Evolutionary conservation across 768 basidiomycete genomes (phyloP).

Genomic region (Pleurotus tuoliensis): DNA sequence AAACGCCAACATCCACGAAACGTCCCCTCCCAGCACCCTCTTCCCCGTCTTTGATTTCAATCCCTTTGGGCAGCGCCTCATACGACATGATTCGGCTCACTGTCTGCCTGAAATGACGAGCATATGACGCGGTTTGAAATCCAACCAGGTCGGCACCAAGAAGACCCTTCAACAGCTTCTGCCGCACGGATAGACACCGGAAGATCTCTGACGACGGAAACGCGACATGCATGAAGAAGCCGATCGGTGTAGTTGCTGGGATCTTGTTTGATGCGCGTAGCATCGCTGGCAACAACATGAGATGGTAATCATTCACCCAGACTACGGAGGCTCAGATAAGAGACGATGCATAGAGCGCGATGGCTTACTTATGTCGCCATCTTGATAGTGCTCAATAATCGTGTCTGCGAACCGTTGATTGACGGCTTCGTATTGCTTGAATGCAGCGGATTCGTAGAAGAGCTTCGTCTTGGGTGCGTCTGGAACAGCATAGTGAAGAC

Average conservation of each 20-base stretch:
- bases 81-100: constrained; percentile 75
- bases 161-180: constrained; percentile 77
- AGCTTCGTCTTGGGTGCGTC: constrained; percentile 83
- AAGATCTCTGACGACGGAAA: constrained; percentile 97
- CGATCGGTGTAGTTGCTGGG: constrained; percentile 61
- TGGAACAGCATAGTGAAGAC: constrained; percentile 81
- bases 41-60: constrained; percentile 49
- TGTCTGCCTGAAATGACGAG: constrained; percentile 83
- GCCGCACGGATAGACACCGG: constrained; percentile 79
- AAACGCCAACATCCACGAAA: constrained; percentile 85
- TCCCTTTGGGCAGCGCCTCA: constrained; percentile 81
- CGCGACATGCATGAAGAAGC: constrained; percentile 96
- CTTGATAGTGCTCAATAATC: constrained; percentile 75
- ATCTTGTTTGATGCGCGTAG: constrained; percentile 63
- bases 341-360: constrained; percentile 3
- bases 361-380: constrained; percentile 75
- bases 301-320: constrained; percentile 95
- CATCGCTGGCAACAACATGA: constrained; percentile 87
- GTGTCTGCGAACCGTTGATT: constrained; percentile 88
- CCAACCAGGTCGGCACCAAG: constrained; percentile 93
- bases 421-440: constrained; percentile 82
- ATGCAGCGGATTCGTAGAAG: constrained; percentile 77
- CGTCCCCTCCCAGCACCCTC: constrained; percentile 34
- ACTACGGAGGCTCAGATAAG: constrained; percentile 27
- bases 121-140: constrained; percentile 85